Evolutionary conservation across 23 red algal genomes (phyloP).

Genomic region (Pyropia yezoensis): DNA sequence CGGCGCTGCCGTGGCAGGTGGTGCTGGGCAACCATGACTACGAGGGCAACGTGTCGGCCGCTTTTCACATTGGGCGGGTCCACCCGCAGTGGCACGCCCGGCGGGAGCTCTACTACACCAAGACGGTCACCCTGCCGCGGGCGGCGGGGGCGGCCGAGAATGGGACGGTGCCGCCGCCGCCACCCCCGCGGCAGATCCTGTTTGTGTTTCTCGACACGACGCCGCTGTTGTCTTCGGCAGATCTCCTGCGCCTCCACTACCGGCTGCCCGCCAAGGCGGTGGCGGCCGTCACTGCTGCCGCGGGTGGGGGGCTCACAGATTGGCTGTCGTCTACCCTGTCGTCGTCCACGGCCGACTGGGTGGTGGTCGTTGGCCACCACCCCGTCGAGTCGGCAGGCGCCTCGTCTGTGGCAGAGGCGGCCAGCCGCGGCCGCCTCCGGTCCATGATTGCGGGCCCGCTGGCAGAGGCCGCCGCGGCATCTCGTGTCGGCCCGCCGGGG

Average conservation of each 20-base stretch:
- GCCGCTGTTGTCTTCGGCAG: constrained; percentile 8
- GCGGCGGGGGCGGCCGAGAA: too few species aligned
- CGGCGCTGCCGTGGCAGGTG: constrained; percentile 43
- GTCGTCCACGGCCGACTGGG: constrained; percentile 20
- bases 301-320: neutral
- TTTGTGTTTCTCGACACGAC: constrained; percentile 75
- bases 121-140: too few species aligned
- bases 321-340: neutral
- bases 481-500: neutral
- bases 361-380: constrained; percentile 76
- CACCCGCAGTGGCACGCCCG: too few species aligned
- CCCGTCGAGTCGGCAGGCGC: constrained; percentile 42
- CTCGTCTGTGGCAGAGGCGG: constrained; percentile 13
- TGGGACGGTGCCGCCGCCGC: too few species aligned
- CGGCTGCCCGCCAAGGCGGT: neutral
- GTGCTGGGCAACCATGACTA: constrained; percentile 80
- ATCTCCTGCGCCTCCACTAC: constrained; percentile 11
- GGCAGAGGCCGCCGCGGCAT: neutral
- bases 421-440: constrained; percentile 16
- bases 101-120: too few species aligned
- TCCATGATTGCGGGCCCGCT: neutral
- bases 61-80: neutral
- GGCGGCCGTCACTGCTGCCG: neutral
- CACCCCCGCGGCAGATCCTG: constrained; percentile 1
- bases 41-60: constrained; percentile 37